Base-by-base conservation (phyloP, 139 green algal genomes). In the Choricystis sp. region DNA sequence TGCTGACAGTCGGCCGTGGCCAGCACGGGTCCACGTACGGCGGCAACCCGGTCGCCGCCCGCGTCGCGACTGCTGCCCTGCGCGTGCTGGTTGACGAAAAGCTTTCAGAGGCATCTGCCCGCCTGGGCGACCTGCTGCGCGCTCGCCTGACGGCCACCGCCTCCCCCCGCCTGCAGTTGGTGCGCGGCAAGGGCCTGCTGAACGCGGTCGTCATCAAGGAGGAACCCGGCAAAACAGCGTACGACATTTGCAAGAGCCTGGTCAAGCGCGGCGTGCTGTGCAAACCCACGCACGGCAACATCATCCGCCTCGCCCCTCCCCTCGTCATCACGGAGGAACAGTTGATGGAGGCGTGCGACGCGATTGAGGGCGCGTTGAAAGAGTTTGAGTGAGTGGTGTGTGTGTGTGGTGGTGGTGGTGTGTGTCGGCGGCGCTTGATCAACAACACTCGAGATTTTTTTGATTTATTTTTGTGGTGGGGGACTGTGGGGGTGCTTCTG, bases 241-340 rank as follows among this genome's bases (percentile, higher is more conserved):
- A 75, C 66, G 86, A 98, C 31, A 68, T 98, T 21, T 98, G 92
- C 81, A 49, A 95, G 55, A 61, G 64, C 49, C 78, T 98, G 49
- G 82, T 83, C 52, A 79, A 94, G 67, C 71, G 72, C 52, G 89
- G 89, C 2, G 68, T 96, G 61, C 80, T 96, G 63, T 83, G 88
- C 56, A 98, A 98, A 82, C 92, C 91, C n/a, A 98, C 92, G 0
- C 89, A 95, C 30, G 74, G 82, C 31, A 84, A 95, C 70, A 93
- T 95, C 69, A 96, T 96, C 67, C 78, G 89, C 56, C 76, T 94
- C 55, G 85, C 88, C 23, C 88, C 88, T 14, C 87, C 88, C 16
- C 79, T 96, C 31, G 66, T 83, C 26, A 86, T 96, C 64, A 89
- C 65, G 14, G 79, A 89, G 52, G 66, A 72, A 49, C 81, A 95